Conservation (phyloP, 495 filamentous ascomycete genomes). For the Amorphotheca resinae region DNA sequence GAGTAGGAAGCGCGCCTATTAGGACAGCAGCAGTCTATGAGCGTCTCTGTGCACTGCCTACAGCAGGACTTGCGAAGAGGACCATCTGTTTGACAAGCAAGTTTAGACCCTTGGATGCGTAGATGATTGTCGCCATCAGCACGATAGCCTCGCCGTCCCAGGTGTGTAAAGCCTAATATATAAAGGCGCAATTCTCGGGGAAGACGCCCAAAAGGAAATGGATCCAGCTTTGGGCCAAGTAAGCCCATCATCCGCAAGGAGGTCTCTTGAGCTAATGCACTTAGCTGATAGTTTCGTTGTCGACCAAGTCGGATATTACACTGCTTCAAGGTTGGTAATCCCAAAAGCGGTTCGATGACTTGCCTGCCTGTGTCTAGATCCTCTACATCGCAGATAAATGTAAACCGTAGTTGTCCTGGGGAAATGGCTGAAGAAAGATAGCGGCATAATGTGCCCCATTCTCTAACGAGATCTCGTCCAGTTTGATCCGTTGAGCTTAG, state of each 20-base stretch:
- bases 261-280: not conserved
- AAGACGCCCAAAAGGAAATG: not conserved
- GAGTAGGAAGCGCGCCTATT: not conserved
- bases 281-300: not conserved
- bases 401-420: not conserved
- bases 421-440: not conserved
- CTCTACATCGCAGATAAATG: conserved; percentile 1
- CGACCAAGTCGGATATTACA: conserved; percentile 1
- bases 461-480: not conserved
- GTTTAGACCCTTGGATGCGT: not conserved
- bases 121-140: not conserved
- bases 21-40: conserved; percentile 1
- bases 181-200: not conserved
- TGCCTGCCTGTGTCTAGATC: not conserved
- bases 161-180: not conserved
- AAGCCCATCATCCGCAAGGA: not conserved
- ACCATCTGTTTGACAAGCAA: not conserved
- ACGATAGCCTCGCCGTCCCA: not conserved
- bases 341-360: not conserved
- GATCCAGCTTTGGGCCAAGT: not conserved
- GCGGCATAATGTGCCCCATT: not conserved
- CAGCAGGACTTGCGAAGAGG: not conserved
- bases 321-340: not conserved
- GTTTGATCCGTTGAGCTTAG: not conserved
- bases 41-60: not conserved